Conservation (phyloP, 306 rosid genomes). For the Abrus precatorius region DNA sequence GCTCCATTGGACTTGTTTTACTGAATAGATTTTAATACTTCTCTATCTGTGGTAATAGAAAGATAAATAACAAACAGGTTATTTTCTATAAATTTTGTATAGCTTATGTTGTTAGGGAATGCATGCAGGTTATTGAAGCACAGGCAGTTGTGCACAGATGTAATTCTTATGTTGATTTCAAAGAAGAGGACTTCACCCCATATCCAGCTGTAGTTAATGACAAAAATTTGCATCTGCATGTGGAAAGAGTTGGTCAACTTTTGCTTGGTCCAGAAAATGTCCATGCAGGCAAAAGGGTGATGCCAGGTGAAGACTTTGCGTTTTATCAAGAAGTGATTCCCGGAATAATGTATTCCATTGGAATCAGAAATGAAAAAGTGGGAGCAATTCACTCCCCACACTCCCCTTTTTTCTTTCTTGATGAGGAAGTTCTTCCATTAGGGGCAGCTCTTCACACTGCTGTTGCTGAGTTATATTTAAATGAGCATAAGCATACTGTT, state of each 20-base stretch:
- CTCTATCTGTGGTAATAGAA: not conserved
- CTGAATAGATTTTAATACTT: not conserved
- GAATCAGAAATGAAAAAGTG: slow-evolving; percentile 72
- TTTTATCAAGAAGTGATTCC: slow-evolving; percentile 70
- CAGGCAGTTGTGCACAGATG: slow-evolving; percentile 80
- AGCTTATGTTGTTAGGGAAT: slow-evolving; percentile 22
- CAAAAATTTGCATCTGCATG: slow-evolving; percentile 65
- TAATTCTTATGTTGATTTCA: slow-evolving; percentile 56
- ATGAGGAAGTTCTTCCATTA: slow-evolving; percentile 72
- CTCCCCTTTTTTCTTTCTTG: slow-evolving; percentile 79
- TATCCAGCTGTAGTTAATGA: slow-evolving; percentile 56
- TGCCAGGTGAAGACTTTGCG: slow-evolving; percentile 86
- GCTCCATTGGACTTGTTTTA: not conserved
- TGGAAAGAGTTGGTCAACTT: slow-evolving; percentile 65
- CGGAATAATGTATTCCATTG: slow-evolving; percentile 59
- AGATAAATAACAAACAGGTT: not conserved
- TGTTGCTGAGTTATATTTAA: slow-evolving; percentile 66
- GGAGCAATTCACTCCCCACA: slow-evolving; percentile 77
- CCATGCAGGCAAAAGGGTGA: slow-evolving; percentile 49
- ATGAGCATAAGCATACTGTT: slow-evolving; percentile 36
- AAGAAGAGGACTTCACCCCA: slow-evolving; percentile 36
- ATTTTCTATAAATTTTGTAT: slow-evolving; percentile 17
- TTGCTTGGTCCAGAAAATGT: slow-evolving; percentile 72
- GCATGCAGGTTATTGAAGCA: slow-evolving; percentile 68
- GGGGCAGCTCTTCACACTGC: slow-evolving; percentile 72